Base-by-base conservation (phyloP, 2,329 filamentous ascomycete species). In the Exophiala spinifera region DNA sequence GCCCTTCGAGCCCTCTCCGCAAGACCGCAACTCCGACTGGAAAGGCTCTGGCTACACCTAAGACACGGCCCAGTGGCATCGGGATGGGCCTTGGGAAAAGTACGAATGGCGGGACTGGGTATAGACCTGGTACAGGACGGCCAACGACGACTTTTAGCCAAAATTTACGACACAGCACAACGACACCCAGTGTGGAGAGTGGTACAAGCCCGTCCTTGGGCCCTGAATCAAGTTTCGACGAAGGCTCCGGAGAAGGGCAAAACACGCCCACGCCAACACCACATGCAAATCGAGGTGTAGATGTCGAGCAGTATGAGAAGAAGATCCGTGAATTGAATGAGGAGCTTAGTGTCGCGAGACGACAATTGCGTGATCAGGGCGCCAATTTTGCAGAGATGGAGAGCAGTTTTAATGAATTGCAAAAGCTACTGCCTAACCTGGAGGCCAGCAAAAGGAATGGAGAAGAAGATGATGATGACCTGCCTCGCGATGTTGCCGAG, bases 301-400 rank as follows among this genome's bases (percentile, higher is more conserved):
- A 61, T 62, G 28, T 64, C 67, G 55, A 66, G 67, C 51, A 56
- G 17, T 56, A 59, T 23, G 55, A 62, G 39, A 51, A 23, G 39
- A 59, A 56, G 36, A 60, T 85, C 56, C 87, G 87, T 28, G 85
- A 87, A 40, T 89, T 96, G 67, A 70, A 95, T 6, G 85, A 87
- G 63, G 79, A 83, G 28, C 76, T 99, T 20, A 57, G 75, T 78
- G 36, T 83, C 92, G 69, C 78, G 97, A 17, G 85, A 91, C 60
- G 91, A 96, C 58, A 85, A 90, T 75, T 99, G n/a, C 87, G 86
- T 63, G 94, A 96, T 40, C 94, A 99, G 70, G 85, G 89, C 1
- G 76, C 83, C 3, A 89, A 86, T 15, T 74, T 99, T 49, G 80
- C 85, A 13, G 94, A 99, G 63, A 96, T 99, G 87, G 92, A 99